These are phyloP conservation scores for Quercus agrifolia DNA, from an alignment of 306 rosid species.

Conservation along the genomic window DNA sequence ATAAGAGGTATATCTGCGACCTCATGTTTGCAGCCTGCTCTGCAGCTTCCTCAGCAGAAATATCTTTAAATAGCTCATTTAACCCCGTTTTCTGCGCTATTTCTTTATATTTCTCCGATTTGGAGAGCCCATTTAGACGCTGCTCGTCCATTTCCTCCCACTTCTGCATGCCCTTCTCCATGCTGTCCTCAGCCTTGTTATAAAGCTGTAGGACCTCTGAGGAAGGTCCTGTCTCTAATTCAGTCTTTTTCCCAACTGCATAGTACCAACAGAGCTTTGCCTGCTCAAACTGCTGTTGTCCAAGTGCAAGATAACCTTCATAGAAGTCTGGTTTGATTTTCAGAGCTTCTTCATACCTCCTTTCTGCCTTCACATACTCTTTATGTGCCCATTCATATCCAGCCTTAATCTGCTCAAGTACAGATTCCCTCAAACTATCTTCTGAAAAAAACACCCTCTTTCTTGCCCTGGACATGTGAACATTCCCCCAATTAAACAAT, in stretches of 20 bases:
- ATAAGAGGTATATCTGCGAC: slow-evolving; percentile 74
- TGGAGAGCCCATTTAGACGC: slow-evolving; percentile 75
- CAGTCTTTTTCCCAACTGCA: slow-evolving; percentile 45
- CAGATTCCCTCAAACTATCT: slow-evolving; percentile 49
- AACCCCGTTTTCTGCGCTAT: slow-evolving; percentile 69
- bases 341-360: slow-evolving; percentile 66
- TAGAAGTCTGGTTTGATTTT: slow-evolving; percentile 70
- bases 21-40: slow-evolving; percentile 74
- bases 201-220: slow-evolving; percentile 70
- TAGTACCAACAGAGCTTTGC: slow-evolving; percentile 87
- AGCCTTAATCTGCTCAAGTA: slow-evolving; percentile 43
- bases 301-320: slow-evolving; percentile 85
- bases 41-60: slow-evolving; percentile 65
- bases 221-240: slow-evolving; percentile 42
- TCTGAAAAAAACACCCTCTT: slow-evolving; percentile 51
- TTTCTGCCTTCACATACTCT: slow-evolving; percentile 70
- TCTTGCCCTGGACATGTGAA: slow-evolving; percentile 83
- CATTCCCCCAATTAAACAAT: slow-evolving; percentile 89
- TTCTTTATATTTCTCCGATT: slow-evolving; percentile 53
- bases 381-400: slow-evolving; percentile 75
- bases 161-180: slow-evolving; percentile 85
- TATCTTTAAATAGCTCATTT: slow-evolving; percentile 51
- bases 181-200: slow-evolving; percentile 88
- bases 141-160: slow-evolving; percentile 88
- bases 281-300: slow-evolving; percentile 85